phyloP scores from a whole-genome alignment of 176 grass and related monocot genomes.

The Lolium perenne region DNA sequence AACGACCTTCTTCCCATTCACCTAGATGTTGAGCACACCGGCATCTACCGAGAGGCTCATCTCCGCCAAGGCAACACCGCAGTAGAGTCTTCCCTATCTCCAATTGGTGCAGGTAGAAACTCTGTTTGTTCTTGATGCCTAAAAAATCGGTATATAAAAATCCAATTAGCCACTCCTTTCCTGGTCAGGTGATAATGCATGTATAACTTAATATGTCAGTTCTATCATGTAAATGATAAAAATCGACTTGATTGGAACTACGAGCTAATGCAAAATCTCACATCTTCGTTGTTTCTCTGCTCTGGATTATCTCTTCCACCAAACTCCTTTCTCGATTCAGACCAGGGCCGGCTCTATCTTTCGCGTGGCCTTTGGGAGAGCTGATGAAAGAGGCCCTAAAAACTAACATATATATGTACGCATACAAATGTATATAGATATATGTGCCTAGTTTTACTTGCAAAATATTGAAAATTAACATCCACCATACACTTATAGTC shows the following conservation, averaged over 20 bases:
- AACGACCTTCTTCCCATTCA: slow-evolving; percentile 40
- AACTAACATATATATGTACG: too few species aligned
- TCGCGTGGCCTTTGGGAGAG: too few species aligned
- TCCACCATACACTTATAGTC: too few species aligned
- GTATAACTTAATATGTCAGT: not conserved
- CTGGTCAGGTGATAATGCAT: not conserved
- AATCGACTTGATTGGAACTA: not conserved
- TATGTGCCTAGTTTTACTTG: too few species aligned
- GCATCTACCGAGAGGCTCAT: slow-evolving; percentile 53
- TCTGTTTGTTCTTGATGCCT: too few species aligned
- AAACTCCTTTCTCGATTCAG: not conserved
- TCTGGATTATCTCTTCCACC: not conserved
- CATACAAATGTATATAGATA: too few species aligned
- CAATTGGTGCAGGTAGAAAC: too few species aligned
- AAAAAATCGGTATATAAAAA: too few species aligned
- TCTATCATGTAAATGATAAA: not conserved
- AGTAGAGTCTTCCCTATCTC: not conserved
- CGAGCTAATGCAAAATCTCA: not conserved
- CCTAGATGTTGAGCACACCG: slow-evolving; percentile 58
- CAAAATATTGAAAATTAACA: too few species aligned
- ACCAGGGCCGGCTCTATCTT: too few species aligned
- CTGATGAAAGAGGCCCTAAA: too few species aligned
- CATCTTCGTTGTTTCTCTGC: not conserved
- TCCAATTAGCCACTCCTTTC: too few species aligned
- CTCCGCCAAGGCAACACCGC: slow-evolving; percentile 13